Base-by-base conservation (phyloP, 1,139 yeast species). In the Yamadazyma diospyri region DNA sequence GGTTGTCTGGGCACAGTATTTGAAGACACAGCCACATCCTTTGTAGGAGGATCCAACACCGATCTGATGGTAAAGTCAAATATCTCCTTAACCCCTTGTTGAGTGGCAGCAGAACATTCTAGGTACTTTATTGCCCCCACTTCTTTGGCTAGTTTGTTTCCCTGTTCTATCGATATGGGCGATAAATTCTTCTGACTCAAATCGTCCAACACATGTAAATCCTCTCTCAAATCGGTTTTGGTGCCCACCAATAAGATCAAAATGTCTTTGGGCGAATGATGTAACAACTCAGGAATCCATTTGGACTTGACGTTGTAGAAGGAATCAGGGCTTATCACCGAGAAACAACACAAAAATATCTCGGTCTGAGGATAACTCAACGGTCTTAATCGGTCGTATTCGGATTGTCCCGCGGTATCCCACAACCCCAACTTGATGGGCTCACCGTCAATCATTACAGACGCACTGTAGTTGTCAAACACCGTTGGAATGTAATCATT, bases 341-440 rank as follows among this genome's bases (percentile, higher is more conserved):
- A 83, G 60, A 88, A 88, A 60, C 97, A 88, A 42, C 87, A 78
- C 39, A 88, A 63, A 53, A 88, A 88, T 27, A 88, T 83, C 49
- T 87, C 95, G 0, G 97, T 87, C 51, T 88, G 95, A 2, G 96
- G 96, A 53, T 88, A 88, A 13, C 94, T 83, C 42, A 88, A 67
- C 4, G 97, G 97, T 60, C 97, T 74, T 53, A 88, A 70, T 43
- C 96, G 71, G 57, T 88, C 96, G 58, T 88, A 88, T 57, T 88
- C 97, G 51, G 85, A 84, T 60, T 88, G 97, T 18, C 97, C 97
- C 6, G 97, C 97, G n/a, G 97, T 88, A 72, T 88, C 97, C 95
- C 96, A 88, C 34, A 88, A 70, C 16, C 94, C 95, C 33, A 88
- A 68, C 50, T 84, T 84, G 47, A 85, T 81, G 34, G 83, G 82